Evolutionary conservation across 257 asterid species (phyloP).

Genomic region (Solanum gandarillasii): DNA sequence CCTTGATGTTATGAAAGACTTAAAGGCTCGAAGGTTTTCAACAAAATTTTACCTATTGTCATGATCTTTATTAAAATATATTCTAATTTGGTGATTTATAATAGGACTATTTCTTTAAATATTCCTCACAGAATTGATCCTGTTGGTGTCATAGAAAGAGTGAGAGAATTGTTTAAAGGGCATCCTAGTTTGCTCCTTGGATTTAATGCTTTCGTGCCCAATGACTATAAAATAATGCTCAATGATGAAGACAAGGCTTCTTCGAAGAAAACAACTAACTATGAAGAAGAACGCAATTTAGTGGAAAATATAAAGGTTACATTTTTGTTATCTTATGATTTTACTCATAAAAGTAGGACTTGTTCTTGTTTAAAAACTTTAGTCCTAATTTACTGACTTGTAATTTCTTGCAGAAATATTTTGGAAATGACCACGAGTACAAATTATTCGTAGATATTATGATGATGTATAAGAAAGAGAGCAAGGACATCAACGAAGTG

Average conservation of each 20-base stretch:
- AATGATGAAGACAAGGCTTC: background rate
- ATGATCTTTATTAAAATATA: background rate
- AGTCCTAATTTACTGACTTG: background rate
- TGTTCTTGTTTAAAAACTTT: background rate
- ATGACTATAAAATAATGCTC: background rate
- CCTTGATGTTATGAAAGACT: background rate
- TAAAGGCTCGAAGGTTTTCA: background rate
- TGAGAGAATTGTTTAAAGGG: background rate
- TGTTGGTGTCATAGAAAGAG: background rate
- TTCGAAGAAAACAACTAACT: background rate
- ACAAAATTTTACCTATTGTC: background rate
- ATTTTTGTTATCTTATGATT: background rate
- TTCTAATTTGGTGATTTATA: background rate
- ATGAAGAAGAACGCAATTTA: background rate
- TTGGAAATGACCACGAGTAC: background rate
- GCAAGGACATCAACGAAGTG: background rate
- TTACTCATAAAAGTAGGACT: background rate
- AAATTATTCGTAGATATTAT: background rate
- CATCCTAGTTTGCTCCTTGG: background rate
- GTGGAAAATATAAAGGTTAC: background rate
- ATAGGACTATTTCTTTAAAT: too few relatives aligned
- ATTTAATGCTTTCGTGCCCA: background rate
- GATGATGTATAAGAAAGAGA: background rate
- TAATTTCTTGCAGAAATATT: background rate
- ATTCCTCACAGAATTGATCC: background rate